Base-by-base conservation (phyloP, 2,329 filamentous ascomycete species). In the Penicillium sp. region DNA sequence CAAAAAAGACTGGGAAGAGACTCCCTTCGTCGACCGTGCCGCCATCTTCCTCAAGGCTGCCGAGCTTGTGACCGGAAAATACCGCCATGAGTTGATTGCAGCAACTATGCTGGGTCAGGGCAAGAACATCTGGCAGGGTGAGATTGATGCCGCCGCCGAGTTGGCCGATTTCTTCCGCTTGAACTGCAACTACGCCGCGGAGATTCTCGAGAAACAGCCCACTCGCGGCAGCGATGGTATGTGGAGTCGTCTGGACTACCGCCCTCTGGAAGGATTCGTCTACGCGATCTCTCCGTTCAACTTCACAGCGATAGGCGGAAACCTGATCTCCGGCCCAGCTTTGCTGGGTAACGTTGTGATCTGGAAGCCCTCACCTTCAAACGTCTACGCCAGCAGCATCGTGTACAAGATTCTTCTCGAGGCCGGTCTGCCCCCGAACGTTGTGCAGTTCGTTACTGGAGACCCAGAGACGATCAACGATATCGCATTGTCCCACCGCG, bases 81-180 rank as follows among this genome's bases (percentile, higher is more conserved):
- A 98, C 78, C 85, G 93, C 70, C 96, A 96, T 77, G 90, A 96
- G 53, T 85, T 98, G 68, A 95, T 97, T 87, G 93, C 93, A 3
- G 89, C 91, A 16, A 96, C 93, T 5, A 96, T 97, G 86, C 80
- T 96, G 22, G 93, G 93, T 59, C 93, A 98, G 78, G 93, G 93
- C 67, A 97, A 97, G 84, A 97, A 96, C 73, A 90, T 90, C 45
- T 96, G 91, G 91, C 93, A 98, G 76, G 93, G 91, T 31, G 93
- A 98, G 82, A 97, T 97, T 63, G 93, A 97, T 75, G 84, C 91
- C 33, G 93, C 93, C 16, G 93, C 93, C 11, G 93, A 98, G 80
- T 77, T 96, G 68, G 88, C 86, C 62, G 93, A 98, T 73, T 97
- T 97, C 77, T 80, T 97, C 70, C 86, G 91, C 16, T 60, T 69